Evolutionary conservation across 1,284 basidiomycete genomes (phyloP), one percentile per base, ranked within the genome.

Genomic region (Blastosporella zonata): DNA sequence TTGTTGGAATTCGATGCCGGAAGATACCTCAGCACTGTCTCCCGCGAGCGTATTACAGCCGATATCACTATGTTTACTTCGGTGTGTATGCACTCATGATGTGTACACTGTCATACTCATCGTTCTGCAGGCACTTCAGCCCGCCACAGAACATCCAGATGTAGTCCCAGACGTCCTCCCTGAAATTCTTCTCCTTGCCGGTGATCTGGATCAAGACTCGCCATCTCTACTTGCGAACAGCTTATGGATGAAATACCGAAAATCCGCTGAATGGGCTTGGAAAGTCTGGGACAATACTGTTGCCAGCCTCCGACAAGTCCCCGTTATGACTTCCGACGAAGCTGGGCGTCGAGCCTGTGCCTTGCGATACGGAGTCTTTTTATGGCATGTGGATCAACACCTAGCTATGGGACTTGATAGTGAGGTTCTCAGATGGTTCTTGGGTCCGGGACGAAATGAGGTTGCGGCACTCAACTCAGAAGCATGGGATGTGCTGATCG

Each of bases 221-320:
- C 77, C 84, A 1, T 81, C 81, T 1, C 74, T 77, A 41, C 77
- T 90, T n/a, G 86, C 85, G 0, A 86, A 85, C 60, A 71, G 76
- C 48, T 66, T 92, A 20, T 89, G 87, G 87, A 84, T 87, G 65
- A 86, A 87, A 60, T 90, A 89, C 59, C 78, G 83, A 31, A 78
- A 77, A 2, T 79, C 84, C 0, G 61, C 68, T 8, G 77, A 87
- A 54, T 90, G 87, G 87, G 84, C 78, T 1, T 84, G 79, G 76
- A 83, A 82, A 55, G 84, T 86, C 7, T 89, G 89, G 86, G 86
- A 90, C 56, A 87, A 87, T 58, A 80, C 82, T 1, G 70, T 91
- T 40, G 79, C 82, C 5, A 82, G 81, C 48, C 67, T 90, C 35
- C 80, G 79, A 35, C 83, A 86, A 61, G 72, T 86, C 39, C 79